Evolutionary conservation across 768 basidiomycete genomes (phyloP).

Genomic region (Leccinum arenicola): DNA sequence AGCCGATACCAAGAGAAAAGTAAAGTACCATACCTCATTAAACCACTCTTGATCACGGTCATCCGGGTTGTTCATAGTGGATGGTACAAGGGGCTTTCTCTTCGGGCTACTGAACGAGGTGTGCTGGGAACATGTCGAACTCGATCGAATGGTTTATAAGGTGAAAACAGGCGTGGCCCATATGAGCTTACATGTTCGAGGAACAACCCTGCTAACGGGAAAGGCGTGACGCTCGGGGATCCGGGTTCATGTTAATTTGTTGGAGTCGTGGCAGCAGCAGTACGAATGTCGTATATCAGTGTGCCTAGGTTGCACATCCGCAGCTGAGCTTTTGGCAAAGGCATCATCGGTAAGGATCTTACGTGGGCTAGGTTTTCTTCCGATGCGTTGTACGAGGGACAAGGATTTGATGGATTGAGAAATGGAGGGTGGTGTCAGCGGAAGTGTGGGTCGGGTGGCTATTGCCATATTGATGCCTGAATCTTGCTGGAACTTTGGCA

Average conservation of each 20-base stretch:
- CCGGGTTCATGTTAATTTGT: background rate
- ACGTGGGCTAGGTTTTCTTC: no score
- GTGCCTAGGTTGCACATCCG: no score
- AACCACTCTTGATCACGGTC: background rate
- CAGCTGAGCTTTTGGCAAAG: no score
- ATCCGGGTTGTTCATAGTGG: background rate
- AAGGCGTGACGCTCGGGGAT: background rate
- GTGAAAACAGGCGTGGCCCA: background rate
- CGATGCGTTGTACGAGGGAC: no score
- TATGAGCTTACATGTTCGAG: background rate
- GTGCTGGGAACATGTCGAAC: background rate
- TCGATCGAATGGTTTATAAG: slow-evolving; percentile 8
- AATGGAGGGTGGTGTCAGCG: no score
- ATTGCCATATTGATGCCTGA: no score
- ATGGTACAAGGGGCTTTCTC: background rate
- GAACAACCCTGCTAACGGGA: background rate
- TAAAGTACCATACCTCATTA: background rate
- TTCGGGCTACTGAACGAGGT: background rate
- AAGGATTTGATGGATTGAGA: no score
- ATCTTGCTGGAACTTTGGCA: no score
- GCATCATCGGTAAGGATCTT: no score
- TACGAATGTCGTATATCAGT: background rate
- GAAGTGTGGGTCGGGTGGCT: no score
- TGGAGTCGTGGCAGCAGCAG: background rate
- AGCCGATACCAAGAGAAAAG: background rate